Evolutionary conservation across 352 stramenopile genomes (phyloP).

Genomic region (Stramenopiles sp.): DNA sequence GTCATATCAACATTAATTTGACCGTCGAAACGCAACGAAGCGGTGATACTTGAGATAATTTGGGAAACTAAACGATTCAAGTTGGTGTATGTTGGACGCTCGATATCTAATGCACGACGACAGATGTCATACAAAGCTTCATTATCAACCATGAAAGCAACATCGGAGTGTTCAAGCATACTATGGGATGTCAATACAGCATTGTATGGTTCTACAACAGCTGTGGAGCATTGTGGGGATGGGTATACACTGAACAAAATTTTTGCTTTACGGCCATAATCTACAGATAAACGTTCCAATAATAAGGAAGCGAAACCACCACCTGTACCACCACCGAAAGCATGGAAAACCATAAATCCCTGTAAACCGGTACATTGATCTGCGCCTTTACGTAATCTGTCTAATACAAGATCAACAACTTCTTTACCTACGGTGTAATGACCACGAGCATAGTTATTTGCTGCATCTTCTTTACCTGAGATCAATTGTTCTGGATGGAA

Average conservation of each 20-base stretch:
- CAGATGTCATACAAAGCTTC: conserved; percentile 99
- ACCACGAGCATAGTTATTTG: conserved; percentile 98
- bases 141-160: conserved; percentile 98
- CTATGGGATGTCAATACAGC: conserved; percentile 95
- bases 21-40: conserved; percentile 91
- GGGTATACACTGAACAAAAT: conserved; percentile 96
- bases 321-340: conserved; percentile 91
- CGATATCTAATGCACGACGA: conserved; percentile 96
- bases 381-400: conserved; percentile 92
- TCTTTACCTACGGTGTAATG: conserved; percentile 98
- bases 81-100: conserved; percentile 91
- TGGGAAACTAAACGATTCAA: no score
- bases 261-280: conserved; percentile 97
- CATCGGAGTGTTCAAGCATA: conserved; percentile 97
- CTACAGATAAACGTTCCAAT: no score
- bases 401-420: conserved; percentile 92
- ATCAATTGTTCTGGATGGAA: conserved; percentile 99
- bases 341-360: conserved; percentile 98
- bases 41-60: conserved; percentile 97
- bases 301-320: conserved; percentile 95
- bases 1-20: conserved; percentile 93
- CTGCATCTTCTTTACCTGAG: conserved; percentile 89
- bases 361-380: conserved; percentile 95
- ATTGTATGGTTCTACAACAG: conserved; percentile 98
- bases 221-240: conserved; percentile 91